Conservation (phyloP, 306 rosid species). For the cucumber (Cucumis sativus) region Cucumber_9930_V3 NC_026659.2:30720001-30720500, state of each 20-base stretch:
- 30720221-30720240: conserved; percentile 94
- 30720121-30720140: conserved; percentile 92
- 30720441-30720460: neutral
- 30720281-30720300: conserved; percentile 41
- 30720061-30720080: conserved; percentile 96
- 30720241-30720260: conserved; percentile 84
- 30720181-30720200: conserved; percentile 92
- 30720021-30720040: conserved; percentile 96
- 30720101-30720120: conserved; percentile 96
- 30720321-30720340: neutral
- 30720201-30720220: conserved; percentile 94
- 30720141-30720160: conserved; percentile 97
- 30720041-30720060: conserved; percentile 99
- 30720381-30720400: neutral
- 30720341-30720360: neutral
- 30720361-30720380: neutral
- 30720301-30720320: neutral
- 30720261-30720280: conserved; percentile 98
- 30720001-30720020: conserved; percentile 48
- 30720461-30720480: neutral
- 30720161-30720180: conserved; percentile 97
- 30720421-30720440: neutral
- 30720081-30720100: conserved; percentile 93
- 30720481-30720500: neutral
- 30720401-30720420: neutral